Evolutionary conservation across 768 basidiomycete species (phyloP).

Genomic region (Hericium rajendrae): DNA sequence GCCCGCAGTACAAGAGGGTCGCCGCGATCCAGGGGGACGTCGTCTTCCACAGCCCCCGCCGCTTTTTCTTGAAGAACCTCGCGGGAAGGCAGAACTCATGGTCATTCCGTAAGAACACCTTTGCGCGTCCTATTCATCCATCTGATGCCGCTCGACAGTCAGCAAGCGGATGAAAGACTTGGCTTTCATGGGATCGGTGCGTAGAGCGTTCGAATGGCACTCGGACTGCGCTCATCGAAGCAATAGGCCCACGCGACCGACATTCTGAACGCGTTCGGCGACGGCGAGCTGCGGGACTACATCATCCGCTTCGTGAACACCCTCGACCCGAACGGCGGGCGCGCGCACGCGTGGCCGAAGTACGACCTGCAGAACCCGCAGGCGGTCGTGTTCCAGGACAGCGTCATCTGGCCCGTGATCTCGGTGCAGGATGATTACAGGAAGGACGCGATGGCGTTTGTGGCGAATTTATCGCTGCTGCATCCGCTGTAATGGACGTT

Average conservation of each 20-base stretch:
- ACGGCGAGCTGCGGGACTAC: slow-evolving; percentile 10
- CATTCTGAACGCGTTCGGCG: slow-evolving; percentile 2
- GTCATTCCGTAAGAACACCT: slow-evolving; percentile 5
- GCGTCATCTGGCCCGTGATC: neutral
- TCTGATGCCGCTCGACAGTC: neutral
- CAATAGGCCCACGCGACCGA: slow-evolving; percentile 14
- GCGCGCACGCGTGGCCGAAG: slow-evolving; percentile 7
- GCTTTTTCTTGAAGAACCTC: slow-evolving; percentile 4
- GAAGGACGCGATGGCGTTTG: neutral
- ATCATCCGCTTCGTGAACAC: slow-evolving; percentile 8
- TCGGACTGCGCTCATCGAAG: neutral
- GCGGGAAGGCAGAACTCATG: slow-evolving; percentile 8
- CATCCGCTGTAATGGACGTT: neutral
- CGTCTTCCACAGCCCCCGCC: slow-evolving; percentile 12
- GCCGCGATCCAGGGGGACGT: slow-evolving; percentile 11
- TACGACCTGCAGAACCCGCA: slow-evolving; percentile 5
- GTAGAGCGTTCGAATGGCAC: neutral
- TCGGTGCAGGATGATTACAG: slow-evolving; percentile 9
- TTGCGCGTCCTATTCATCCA: too few relatives aligned
- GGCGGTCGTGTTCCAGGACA: slow-evolving; percentile 8
- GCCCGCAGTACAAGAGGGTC: slow-evolving; percentile 11
- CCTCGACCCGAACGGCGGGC: slow-evolving; percentile 10
- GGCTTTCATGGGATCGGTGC: slow-evolving; percentile 10
- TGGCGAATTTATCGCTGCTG: slow-evolving; percentile 7
- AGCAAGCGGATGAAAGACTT: slow-evolving; percentile 7